phyloP scores from a whole-genome alignment of 768 basidiomycete species.

The Cyclocybe cylindracea region DNA sequence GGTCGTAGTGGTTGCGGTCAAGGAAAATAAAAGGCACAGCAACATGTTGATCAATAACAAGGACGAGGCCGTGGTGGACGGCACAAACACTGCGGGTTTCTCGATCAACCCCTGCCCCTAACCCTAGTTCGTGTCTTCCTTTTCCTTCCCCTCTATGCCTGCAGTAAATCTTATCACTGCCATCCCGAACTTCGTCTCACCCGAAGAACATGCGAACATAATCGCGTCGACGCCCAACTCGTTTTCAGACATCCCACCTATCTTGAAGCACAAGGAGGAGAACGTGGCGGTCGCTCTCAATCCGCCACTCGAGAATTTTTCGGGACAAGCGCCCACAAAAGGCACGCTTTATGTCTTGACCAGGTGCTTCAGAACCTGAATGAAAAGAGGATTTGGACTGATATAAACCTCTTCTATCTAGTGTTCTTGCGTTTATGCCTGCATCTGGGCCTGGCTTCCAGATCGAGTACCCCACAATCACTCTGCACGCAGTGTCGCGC shows the following conservation, averaged over 20 bases:
- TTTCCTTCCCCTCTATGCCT: constrained; percentile 30
- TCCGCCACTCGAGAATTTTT: constrained; percentile 65
- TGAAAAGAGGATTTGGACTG: not conserved
- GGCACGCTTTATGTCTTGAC: constrained; percentile 87
- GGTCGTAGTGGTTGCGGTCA: not conserved
- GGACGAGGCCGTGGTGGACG: too few species aligned
- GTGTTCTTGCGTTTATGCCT: constrained; percentile 79
- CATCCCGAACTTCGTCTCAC: constrained; percentile 39
- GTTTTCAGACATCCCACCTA: constrained; percentile 83
- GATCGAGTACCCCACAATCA: constrained; percentile 87
- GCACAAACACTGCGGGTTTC: too few species aligned
- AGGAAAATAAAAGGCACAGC: not conserved
- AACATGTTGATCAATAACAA: too few species aligned
- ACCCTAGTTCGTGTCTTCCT: too few species aligned
- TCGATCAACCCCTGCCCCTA: too few species aligned
- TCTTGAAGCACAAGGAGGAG: constrained; percentile 74
- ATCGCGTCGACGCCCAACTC: constrained; percentile 82
- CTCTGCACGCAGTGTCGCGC: constrained; percentile 90
- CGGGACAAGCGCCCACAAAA: constrained; percentile 44
- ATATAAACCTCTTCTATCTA: constrained; percentile 8
- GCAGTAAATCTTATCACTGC: constrained; percentile 34
- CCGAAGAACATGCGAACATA: constrained; percentile 68
- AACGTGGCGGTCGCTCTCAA: constrained; percentile 70
- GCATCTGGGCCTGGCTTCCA: constrained; percentile 73
- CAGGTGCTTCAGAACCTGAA: constrained; percentile 48